These are phyloP conservation scores for Sporothrix euskadiensis DNA, from an alignment of 2,329 filamentous ascomycete species.

Conservation along the genomic window DNA sequence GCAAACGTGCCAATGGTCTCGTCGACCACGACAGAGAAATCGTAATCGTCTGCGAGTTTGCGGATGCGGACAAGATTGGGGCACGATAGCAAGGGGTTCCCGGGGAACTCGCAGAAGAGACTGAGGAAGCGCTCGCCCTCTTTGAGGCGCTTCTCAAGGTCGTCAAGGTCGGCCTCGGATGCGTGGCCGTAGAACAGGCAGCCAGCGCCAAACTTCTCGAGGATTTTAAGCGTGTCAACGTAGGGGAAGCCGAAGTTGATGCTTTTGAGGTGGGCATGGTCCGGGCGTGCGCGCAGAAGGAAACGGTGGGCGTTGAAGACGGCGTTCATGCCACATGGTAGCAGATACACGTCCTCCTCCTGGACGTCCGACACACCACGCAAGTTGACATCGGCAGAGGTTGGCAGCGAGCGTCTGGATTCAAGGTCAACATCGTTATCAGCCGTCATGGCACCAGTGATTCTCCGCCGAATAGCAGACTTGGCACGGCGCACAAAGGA, in stretches of 20 bases:
- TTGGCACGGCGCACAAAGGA: slow-evolving; percentile 79
- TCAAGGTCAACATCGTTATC: slow-evolving; percentile 61
- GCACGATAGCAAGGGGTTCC: slow-evolving; percentile 83
- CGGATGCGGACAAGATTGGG: slow-evolving; percentile 84
- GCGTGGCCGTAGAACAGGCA: slow-evolving; percentile 85
- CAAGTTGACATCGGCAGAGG: slow-evolving; percentile 46
- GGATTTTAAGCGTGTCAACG: slow-evolving; percentile 91
- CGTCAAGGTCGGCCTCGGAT: slow-evolving; percentile 74
- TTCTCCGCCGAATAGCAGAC: slow-evolving; percentile 79
- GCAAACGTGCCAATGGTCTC: slow-evolving; percentile 97
- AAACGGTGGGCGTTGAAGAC: slow-evolving; percentile 86
- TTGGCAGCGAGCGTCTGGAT: slow-evolving; percentile 37
- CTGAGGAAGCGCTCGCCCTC: slow-evolving; percentile 75
- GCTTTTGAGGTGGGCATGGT: slow-evolving; percentile 63
- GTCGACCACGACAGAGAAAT: slow-evolving; percentile 88
- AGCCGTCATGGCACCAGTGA: slow-evolving; percentile 78
- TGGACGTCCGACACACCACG: slow-evolving; percentile 65
- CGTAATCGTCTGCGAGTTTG: slow-evolving; percentile 73
- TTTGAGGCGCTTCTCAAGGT: slow-evolving; percentile 71
- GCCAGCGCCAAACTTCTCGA: slow-evolving; percentile 91
- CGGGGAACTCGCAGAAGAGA: slow-evolving; percentile 92
- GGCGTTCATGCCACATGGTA: slow-evolving; percentile 88
- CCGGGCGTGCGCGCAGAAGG: slow-evolving; percentile 60
- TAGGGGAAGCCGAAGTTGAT: slow-evolving; percentile 97
- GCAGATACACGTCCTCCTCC: slow-evolving; percentile 86